phyloP scores from a whole-genome alignment of 805 yeast genomes.

The Maudiozyma serrabonitensis region DNA sequence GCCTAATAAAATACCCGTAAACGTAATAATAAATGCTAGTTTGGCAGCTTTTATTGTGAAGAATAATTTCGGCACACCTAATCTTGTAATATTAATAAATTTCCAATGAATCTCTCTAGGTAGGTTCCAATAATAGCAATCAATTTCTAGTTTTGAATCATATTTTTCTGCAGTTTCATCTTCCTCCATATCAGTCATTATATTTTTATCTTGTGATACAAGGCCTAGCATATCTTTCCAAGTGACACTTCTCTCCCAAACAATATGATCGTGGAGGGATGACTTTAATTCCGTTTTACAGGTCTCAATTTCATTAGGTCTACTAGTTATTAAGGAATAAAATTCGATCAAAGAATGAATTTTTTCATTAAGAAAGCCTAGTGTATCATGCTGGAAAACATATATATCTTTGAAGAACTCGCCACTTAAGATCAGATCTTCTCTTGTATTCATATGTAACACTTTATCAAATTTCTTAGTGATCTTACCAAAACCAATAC shows the following conservation, averaged over 20 bases:
- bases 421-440: slow-evolving; percentile 35
- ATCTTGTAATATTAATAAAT: slow-evolving; percentile 2
- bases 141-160: slow-evolving; percentile 27
- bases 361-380: slow-evolving; percentile 40
- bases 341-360: slow-evolving; percentile 44
- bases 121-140: slow-evolving; percentile 26
- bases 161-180: slow-evolving; percentile 13
- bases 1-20: slow-evolving; percentile 44
- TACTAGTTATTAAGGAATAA: slow-evolving; percentile 43
- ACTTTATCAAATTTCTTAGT: slow-evolving; percentile 86
- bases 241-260: slow-evolving; percentile 92
- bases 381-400: slow-evolving; percentile 45
- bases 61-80: slow-evolving; percentile 38
- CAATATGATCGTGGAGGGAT: slow-evolving; percentile 78
- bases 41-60: slow-evolving; percentile 42
- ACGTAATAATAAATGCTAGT: slow-evolving; percentile 38
- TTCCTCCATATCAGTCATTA: slow-evolving; percentile 19
- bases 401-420: slow-evolving; percentile 40
- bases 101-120: slow-evolving; percentile 17
- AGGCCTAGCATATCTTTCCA: slow-evolving; percentile 93
- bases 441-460: slow-evolving; percentile 44
- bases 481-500: slow-evolving; percentile 79
- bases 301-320: slow-evolving; percentile 28
- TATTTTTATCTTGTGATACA: slow-evolving; percentile 41
- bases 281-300: slow-evolving; percentile 49